Conservation (phyloP, 164 flowering plant species). For the Echeveria elegans region DNA sequence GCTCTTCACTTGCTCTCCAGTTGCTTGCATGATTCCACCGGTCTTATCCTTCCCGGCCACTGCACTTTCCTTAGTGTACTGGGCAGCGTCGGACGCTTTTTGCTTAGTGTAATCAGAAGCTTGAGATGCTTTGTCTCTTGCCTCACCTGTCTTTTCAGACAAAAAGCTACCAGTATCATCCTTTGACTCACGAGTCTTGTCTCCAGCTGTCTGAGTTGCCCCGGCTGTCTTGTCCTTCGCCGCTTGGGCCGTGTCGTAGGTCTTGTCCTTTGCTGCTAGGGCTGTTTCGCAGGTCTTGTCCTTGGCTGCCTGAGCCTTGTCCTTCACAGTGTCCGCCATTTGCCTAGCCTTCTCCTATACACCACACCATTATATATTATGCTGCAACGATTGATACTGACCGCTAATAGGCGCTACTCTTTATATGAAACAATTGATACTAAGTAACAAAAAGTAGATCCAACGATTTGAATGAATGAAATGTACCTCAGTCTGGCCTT, state of each 20-base stretch:
- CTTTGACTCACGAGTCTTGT: constrained; percentile 22
- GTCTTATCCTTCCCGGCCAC: constrained; percentile 36
- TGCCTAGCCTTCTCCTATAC: constrained; percentile 29
- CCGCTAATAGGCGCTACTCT: too few relatives aligned
- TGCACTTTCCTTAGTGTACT: constrained; percentile 23
- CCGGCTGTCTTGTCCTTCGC: constrained; percentile 26
- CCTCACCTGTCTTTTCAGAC: constrained; percentile 10
- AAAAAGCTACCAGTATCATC: constrained; percentile 8
- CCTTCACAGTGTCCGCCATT: constrained; percentile 23
- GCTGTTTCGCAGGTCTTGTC: constrained; percentile 25
- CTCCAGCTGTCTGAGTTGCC: constrained; percentile 22
- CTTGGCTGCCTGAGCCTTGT: constrained; percentile 22
- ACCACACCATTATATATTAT: background rate
- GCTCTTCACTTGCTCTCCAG: constrained; percentile 43
- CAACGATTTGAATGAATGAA: too few relatives aligned
- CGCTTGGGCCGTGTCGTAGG: constrained; percentile 11
- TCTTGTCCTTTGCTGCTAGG: constrained; percentile 18
- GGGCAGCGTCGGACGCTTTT: constrained; percentile 12
- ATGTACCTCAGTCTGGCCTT: constrained; percentile 36
- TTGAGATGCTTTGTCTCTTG: constrained; percentile 12
- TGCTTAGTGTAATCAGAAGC: constrained; percentile 6
- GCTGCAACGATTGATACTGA: background rate
- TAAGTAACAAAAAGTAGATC: too few relatives aligned
- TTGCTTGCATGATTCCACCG: constrained; percentile 33
- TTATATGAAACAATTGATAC: background rate